phyloP scores from a whole-genome alignment of 345 rosid species.

The Arabidopsis arenosa region DNA sequence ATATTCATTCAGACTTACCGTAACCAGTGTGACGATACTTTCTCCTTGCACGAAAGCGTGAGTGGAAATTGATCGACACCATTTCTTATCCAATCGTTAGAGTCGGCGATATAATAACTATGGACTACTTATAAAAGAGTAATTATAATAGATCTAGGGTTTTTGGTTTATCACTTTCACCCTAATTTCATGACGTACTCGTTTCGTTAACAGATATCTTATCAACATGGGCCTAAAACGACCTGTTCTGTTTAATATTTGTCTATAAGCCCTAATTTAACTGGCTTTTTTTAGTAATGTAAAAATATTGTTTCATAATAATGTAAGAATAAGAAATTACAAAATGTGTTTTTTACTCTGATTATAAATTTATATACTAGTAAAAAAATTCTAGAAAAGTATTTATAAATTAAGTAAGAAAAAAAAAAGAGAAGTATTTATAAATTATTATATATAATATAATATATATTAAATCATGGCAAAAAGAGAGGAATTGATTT shows the following conservation, averaged over 20 bases:
- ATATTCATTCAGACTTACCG: background rate
- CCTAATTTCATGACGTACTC: background rate
- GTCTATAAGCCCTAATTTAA: background rate
- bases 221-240: background rate
- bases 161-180: background rate
- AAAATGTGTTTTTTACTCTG: background rate
- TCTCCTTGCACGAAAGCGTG: background rate
- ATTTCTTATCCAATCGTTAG: background rate
- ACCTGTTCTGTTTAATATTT: background rate
- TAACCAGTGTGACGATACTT: background rate
- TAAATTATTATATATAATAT: no score
- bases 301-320: background rate
- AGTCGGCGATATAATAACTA: background rate
- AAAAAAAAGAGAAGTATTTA: no score
- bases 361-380: no score
- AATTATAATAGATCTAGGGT: background rate
- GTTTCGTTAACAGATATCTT: background rate
- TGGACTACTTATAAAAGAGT: background rate
- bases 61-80: background rate
- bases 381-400: no score
- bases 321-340: background rate
- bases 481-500: background rate
- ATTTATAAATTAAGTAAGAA: no score
- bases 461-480: background rate
- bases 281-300: background rate